Base-by-base conservation (phyloP, 768 basidiomycete species). In the Tephrocybe sp. region DNA sequence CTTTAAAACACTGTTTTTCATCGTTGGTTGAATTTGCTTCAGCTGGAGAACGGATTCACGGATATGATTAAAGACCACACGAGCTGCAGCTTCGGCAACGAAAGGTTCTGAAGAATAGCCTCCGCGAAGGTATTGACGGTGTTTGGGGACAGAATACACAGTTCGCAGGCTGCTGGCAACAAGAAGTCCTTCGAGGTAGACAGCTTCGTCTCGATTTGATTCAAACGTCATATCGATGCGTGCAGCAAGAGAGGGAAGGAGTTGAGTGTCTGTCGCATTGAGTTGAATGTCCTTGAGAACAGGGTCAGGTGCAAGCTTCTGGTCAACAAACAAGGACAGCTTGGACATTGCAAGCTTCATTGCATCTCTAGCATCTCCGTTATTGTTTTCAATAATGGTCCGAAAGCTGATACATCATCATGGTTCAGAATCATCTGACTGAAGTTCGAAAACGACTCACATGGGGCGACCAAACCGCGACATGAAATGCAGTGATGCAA, bases 91-190 rank as follows among this genome's bases (percentile, higher is more conserved):
- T 16, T 50, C 49, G 3, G 42, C 29, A 2, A 49, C 15, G 8
- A 49, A 36, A 16, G 47, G 47, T 27, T 49, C 47, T 3, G 47
- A 49, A 1, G 47, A 16, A 34, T 41, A 22, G 9, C 48, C 41
- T 15, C 41, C 31, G 10, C 33, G 48, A 12, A 48, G 39, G 22
- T 40, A 48, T 18, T 49, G 30, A 1, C 40, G 47, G 21, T 49
- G 47, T 12, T 42, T 1, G 1, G 47, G 47, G 16, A 49, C 41
- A 12, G 47, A 49, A 18, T 23, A 49, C 1, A 36, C 47, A 12
- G 41, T 49, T 12, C 47, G 47, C 47, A 42, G 23, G 24, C 41
- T 33, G 40, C 40, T 49, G 2, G 29, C 47, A 3, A 49, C 47
- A 8, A 49, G 39, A 11, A 42, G 39, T 11, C 47, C 25, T 19